Conservation (phyloP, 148 eudicot genomes). For the Fallopia convolvulus region DNA sequence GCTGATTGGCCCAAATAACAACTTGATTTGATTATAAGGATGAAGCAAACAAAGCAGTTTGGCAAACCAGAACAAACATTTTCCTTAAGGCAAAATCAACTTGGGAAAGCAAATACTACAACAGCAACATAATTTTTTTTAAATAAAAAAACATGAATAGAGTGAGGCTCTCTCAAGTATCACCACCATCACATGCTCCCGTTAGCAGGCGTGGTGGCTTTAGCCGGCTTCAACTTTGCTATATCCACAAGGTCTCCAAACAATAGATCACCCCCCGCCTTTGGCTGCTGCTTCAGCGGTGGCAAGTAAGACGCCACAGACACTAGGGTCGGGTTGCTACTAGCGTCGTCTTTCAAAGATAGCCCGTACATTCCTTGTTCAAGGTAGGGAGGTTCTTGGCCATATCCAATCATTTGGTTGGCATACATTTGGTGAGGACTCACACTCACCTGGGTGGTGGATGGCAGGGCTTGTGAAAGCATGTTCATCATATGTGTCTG, state of each 20-base stretch:
- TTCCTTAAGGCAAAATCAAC: background rate
- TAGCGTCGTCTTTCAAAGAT: constrained; percentile 44
- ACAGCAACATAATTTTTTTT: background rate
- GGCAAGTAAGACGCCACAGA: constrained; percentile 45
- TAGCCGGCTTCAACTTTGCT: constrained; percentile 53
- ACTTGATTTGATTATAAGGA: too few relatives aligned
- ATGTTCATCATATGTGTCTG: constrained; percentile 41
- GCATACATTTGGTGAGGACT: constrained; percentile 65
- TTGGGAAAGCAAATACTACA: background rate
- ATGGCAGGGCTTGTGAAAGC: constrained; percentile 56
- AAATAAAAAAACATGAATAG: background rate
- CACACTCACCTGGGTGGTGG: constrained; percentile 53
- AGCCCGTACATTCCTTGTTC: constrained; percentile 63
- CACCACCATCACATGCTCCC: constrained; percentile 52
- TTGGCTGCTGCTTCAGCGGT: constrained; percentile 51
- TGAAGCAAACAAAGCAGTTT: too few relatives aligned
- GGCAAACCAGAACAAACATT: background rate
- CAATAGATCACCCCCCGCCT: constrained; percentile 55
- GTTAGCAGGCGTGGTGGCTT: constrained; percentile 47
- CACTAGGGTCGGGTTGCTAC: constrained; percentile 28
- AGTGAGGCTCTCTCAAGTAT: too few relatives aligned
- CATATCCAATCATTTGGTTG: constrained; percentile 37
- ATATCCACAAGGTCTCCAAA: constrained; percentile 88
- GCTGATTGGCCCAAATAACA: too few relatives aligned
- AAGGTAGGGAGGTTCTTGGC: constrained; percentile 51